Conservation (phyloP, 345 rosid genomes). For the Murraya paniculata region DNA sequence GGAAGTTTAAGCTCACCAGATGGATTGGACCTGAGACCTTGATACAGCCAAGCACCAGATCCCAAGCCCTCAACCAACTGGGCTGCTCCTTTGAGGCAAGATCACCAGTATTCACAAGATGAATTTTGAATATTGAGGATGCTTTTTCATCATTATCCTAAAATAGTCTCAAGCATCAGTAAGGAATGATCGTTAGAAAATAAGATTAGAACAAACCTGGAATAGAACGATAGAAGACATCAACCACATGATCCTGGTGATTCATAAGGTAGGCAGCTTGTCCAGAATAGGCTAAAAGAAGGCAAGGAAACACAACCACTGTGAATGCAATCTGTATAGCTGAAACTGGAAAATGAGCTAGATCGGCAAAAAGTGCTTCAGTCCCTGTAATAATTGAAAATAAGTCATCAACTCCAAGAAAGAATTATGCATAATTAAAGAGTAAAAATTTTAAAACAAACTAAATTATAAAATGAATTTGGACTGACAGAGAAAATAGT, state of each 20-base stretch:
- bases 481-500: neutral
- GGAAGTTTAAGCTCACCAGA: no score
- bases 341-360: slow-evolving; percentile 81
- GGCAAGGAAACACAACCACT: slow-evolving; percentile 85
- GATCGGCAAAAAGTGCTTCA: slow-evolving; percentile 92
- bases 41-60: no score
- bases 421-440: neutral
- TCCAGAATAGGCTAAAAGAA: slow-evolving; percentile 89
- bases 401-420: neutral
- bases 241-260: slow-evolving; percentile 47
- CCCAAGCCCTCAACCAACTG: no score
- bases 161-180: neutral
- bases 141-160: neutral
- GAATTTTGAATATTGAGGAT: neutral
- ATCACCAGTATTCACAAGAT: neutral
- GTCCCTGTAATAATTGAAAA: slow-evolving; percentile 51
- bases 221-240: slow-evolving; percentile 84
- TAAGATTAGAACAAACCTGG: slow-evolving; percentile 50
- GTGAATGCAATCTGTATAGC: slow-evolving; percentile 93
- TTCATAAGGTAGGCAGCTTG: slow-evolving; percentile 95
- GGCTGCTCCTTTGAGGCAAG: no score
- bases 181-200: neutral
- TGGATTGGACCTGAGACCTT: no score
- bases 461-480: neutral
- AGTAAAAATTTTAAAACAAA: neutral